Conservation (phyloP, 305 asterid species). For the Caryopteris hybrid region DNA sequence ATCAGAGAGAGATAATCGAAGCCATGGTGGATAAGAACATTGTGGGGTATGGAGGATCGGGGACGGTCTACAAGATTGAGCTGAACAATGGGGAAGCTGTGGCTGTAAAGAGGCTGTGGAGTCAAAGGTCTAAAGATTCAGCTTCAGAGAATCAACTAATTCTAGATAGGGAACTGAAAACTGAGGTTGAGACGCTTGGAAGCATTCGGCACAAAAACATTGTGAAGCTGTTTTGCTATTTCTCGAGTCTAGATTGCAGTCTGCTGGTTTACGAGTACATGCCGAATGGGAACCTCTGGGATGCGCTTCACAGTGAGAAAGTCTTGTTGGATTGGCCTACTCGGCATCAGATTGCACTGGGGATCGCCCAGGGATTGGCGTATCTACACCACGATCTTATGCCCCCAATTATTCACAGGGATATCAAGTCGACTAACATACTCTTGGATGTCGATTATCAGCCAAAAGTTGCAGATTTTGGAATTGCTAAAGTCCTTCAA, state of each 20-base stretch:
- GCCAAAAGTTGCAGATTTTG: constrained; percentile 90
- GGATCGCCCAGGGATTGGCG: constrained; percentile 83
- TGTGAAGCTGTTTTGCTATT: constrained; percentile 73
- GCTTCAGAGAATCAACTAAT: constrained; percentile 32
- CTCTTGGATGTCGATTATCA: constrained; percentile 66
- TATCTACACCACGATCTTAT: constrained; percentile 79
- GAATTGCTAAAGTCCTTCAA: constrained; percentile 80
- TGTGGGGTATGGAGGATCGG: constrained; percentile 94
- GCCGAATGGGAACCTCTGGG: constrained; percentile 92
- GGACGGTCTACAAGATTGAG: constrained; percentile 76
- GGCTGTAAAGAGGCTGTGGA: constrained; percentile 88
- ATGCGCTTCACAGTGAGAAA: constrained; percentile 62
- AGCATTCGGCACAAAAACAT: constrained; percentile 92
- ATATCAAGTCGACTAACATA: constrained; percentile 82
- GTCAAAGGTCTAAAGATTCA: constrained; percentile 41
- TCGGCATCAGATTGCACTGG: constrained; percentile 68
- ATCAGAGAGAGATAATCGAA: constrained; percentile 66
- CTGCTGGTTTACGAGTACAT: constrained; percentile 82
- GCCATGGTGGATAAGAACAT: constrained; percentile 82
- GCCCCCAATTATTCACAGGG: constrained; percentile 80
- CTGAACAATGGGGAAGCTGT: constrained; percentile 58
- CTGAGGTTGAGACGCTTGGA: constrained; percentile 86
- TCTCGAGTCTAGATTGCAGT: constrained; percentile 59
- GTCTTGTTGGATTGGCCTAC: constrained; percentile 68
- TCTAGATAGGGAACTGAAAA: constrained; percentile 62